Base-by-base conservation (phyloP, 2,329 filamentous ascomycete genomes). In the Geosmithia putterillii region DNA sequence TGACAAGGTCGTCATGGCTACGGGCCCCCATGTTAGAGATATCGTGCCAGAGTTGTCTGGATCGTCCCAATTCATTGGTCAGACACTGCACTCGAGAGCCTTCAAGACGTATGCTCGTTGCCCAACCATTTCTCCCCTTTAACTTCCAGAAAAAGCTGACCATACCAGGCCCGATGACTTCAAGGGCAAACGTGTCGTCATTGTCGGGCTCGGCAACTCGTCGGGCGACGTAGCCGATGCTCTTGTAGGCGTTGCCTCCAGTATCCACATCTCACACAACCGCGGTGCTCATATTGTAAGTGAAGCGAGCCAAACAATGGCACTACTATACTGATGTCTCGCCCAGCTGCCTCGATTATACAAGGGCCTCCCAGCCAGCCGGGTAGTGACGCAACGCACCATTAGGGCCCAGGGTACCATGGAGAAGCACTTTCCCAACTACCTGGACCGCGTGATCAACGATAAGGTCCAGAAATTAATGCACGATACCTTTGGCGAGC, bases 181-280 rank as follows among this genome's bases (percentile, higher is more conserved):
- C 50, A 54, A 57, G 12, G 61, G 54, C 7, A 64, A 69, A 47
- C 64, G 54, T 9, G 63, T 71, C 2, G 44, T 71, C 1, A 53
- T 72, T 0, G 54, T 71, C 2, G 68, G 68, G 6, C 50, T 69
- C 21, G 62, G 62, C 15, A 64, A 61, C 39, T 67, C 63, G 1
- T 52, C 52, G 2, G 53, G 50, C 17, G 57, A 59, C 20, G 54
- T 54, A 0, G 53, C 53, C 12, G 45, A 60, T 2, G 52, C 54
- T 5, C 52, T 70, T 5, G 51, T 58, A 0, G 53, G 54, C 0
- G 51, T 60, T 8, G 44, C 44, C 7, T 28, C 40, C 6, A 28
- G n/a, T 1, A 19, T 45, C 0, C 7, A 7, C 37, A 39, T 45
- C 12, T 28, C 44, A 10, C 44, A 45, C 20, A 34, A 42, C 18